Evolutionary conservation across 2,329 filamentous ascomycete genomes (phyloP), one percentile per base, ranked within the genome.

Genomic region (Penicillium fuscoglaucum): DNA sequence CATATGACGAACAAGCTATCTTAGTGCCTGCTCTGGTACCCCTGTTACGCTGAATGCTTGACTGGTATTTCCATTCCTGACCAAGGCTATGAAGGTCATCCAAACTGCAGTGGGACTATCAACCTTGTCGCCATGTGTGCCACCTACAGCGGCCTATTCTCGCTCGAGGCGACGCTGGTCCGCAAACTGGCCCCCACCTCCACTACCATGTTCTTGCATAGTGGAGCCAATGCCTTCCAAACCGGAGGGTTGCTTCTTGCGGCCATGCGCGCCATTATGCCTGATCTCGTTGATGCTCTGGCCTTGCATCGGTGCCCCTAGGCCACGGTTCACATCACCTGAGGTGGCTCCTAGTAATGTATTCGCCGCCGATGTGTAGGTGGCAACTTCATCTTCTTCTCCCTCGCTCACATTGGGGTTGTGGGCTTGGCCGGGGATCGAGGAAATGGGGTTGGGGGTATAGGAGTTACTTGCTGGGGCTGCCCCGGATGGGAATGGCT

Each of bases 401-500:
- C 59, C 57, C 13, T 75, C 75, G 44, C 76, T 68, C 4, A 77
- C 63, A 53, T 66, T 70, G 37, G 75, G 69, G 67, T 79, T 79
- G 63, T 77, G 63, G 35, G 74, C 74, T 68, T 77, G 75, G 50
- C 75, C 68, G 57, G 74, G 24, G 15, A 44, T 10, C 26, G 24
- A 26, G 24, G 41, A 26, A 26, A 44, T 7, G 4, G 41, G 70
- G 72, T 81, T 80, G 29, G 80, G 78, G 12, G 66, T 65, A 75
- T 78, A 82, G 15, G 83, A 83, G 51, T 79, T 71, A 41, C 74
- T 70, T 1, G 74, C 61, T 1, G 89, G 89, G 0, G 89, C 88
- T 4, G 84, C 83, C 59, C 89, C 89, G 0, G 87, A 75, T 0
- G 86, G 81, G 37, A 86, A 75, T 1, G 80, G 82, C 71, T 91